Base-by-base conservation (phyloP, 1,139 yeast species). In the Yamadazyma spencermartinsiae region DNA sequence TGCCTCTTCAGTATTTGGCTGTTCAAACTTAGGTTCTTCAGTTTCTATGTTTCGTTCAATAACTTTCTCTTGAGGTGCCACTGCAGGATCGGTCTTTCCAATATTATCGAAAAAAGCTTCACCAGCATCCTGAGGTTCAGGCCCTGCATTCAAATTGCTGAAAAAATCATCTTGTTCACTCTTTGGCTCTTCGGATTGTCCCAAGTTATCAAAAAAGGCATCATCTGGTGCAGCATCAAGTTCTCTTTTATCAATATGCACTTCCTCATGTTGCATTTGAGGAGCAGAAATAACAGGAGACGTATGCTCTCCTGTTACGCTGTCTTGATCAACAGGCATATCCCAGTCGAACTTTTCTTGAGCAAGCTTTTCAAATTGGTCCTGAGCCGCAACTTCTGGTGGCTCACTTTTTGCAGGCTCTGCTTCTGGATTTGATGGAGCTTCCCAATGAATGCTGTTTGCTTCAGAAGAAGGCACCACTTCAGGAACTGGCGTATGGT, bases 21-120 rank as follows among this genome's bases (percentile, higher is more conserved):
- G 20, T 17, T 12, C 24, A 11, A 4, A 6, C 12, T 24, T n/a
- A 5, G 33, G 21, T 17, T 12, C 20, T n/a, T 15, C 13, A 15
- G n/a, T 13, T 9, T 19, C 21, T 19, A 19, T 19, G 21, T 9
- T 19, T 9, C 9, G 21, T 19, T 19, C 21, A 19, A 19, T 19
- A 9, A 6, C 9, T 19, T 19, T 6, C n/a, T n/a, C n/a, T n/a
- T n/a, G 33, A 17, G 24, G 23, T 13, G 17, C 9, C 18, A 19
- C 31, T 5, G 31, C 31, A 8, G 31, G 21, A 12, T 18, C 14
- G 12, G 14, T 8, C 12, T 10, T 10, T 11, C 28, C 9, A 8
- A 26, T 17, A n/a, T 32, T 19, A n/a, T 30, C n/a, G 35, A 37
- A 33, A 18, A 33, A 33, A n/a, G 15, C 25, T 12, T 10, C 36